phyloP scores from a whole-genome alignment of 225 moss, liverwort and hornwort species.

The Polytrichum commune region DNA sequence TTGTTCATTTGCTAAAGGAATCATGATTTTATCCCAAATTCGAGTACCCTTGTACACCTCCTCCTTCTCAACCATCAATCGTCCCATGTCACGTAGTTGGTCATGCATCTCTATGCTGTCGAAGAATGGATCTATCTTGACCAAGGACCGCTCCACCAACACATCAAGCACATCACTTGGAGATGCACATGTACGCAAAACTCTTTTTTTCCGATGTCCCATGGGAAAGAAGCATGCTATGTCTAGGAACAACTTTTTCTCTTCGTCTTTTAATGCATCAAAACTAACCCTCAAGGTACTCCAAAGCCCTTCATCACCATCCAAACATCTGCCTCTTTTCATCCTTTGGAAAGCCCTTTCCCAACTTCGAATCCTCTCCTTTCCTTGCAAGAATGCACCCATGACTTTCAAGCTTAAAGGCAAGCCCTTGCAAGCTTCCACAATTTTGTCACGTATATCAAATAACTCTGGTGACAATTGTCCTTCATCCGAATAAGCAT shows the following conservation, averaged over 20 bases:
- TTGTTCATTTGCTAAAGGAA: too few species aligned
- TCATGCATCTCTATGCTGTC: background rate
- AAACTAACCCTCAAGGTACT: constrained; percentile 1
- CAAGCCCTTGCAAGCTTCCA: background rate
- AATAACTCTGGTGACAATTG: too few species aligned
- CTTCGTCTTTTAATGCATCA: background rate
- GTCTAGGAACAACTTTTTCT: constrained; percentile 1
- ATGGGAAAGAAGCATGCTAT: background rate
- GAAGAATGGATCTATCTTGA: background rate
- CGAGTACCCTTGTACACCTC: background rate
- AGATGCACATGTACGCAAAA: background rate
- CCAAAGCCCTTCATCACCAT: constrained; percentile 1
- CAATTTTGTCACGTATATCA: too few species aligned
- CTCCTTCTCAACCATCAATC: background rate
- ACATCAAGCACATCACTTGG: background rate
- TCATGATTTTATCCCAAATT: background rate
- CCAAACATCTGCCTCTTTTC: background rate
- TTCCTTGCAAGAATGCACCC: background rate
- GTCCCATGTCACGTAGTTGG: background rate
- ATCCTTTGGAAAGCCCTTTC: constrained; percentile 4
- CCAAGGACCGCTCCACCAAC: background rate
- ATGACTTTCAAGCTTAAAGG: constrained; percentile 8
- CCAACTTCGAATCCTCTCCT: background rate
- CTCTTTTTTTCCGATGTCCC: background rate
- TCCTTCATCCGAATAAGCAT: too few species aligned